phyloP scores from a whole-genome alignment of 148 eudicot species.

The Amaranthus hypochondriacus region DNA sequence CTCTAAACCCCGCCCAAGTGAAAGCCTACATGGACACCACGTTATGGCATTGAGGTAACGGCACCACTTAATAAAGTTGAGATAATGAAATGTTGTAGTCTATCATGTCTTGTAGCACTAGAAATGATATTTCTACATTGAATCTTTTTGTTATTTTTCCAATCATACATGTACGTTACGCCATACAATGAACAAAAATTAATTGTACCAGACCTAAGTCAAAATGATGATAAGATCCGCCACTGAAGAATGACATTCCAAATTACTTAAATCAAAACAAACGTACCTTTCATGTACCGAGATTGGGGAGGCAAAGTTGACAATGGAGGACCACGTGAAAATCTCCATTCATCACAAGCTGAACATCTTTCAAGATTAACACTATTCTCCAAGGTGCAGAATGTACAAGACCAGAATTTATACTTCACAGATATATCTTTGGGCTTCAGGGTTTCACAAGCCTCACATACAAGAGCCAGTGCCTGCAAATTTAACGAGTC shows the following conservation, averaged over 20 bases:
- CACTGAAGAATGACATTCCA: neutral
- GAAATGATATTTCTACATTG: neutral
- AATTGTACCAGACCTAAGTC: neutral
- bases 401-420: slow-evolving; percentile 67
- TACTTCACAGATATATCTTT: slow-evolving; percentile 43
- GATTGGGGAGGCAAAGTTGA: slow-evolving; percentile 53
- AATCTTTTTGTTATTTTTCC: neutral
- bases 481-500: slow-evolving; percentile 40
- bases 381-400: slow-evolving; percentile 80
- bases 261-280: neutral
- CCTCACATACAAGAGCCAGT: slow-evolving; percentile 69
- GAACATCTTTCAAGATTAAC: slow-evolving; percentile 55
- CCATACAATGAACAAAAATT: neutral
- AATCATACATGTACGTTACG: neutral
- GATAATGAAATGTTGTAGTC: too few relatives aligned
- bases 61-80: too few relatives aligned
- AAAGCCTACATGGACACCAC: too few relatives aligned
- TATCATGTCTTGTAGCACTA: neutral
- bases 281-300: slow-evolving; percentile 46
- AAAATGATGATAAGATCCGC: neutral
- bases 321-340: slow-evolving; percentile 68
- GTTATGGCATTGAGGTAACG: too few relatives aligned
- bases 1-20: too few relatives aligned
- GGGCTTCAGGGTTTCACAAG: slow-evolving; percentile 62
- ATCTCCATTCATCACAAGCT: slow-evolving; percentile 88